These are phyloP conservation scores for Phytophthora citrophthora DNA, from an alignment of 352 stramenopile species.

Conservation along the genomic window DNA sequence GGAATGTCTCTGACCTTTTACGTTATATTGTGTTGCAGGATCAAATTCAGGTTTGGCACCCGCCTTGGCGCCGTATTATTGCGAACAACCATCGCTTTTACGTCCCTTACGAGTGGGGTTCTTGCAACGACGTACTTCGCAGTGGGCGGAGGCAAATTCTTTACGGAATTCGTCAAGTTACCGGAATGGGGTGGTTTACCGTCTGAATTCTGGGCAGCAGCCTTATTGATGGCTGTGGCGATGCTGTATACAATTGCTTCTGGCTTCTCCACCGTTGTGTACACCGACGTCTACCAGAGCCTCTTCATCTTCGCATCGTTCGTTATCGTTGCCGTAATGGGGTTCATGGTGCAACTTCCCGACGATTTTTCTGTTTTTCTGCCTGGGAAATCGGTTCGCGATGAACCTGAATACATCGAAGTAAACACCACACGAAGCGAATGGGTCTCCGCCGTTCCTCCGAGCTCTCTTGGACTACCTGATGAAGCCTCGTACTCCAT, in stretches of 20 bases:
- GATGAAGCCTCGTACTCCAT: conserved; percentile 65
- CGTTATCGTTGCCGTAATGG: conserved; percentile 63
- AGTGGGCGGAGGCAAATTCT: conserved; percentile 79
- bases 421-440: conserved; percentile 53
- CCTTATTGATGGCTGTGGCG: conserved; percentile 67
- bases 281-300: conserved; percentile 86
- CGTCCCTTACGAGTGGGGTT: conserved; percentile 68
- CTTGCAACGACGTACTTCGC: conserved; percentile 82
- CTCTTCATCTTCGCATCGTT: conserved; percentile 86
- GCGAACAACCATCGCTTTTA: conserved; percentile 73
- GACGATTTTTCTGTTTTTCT: conserved; percentile 68
- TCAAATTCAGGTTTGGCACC: conserved; percentile 81
- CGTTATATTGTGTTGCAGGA: conserved; percentile 39
- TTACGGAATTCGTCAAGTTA: conserved; percentile 75
- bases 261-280: conserved; percentile 78
- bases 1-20: conserved; percentile 1
- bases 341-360: conserved; percentile 61
- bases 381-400: conserved; percentile 43
- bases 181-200: conserved; percentile 62
- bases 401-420: conserved; percentile 47
- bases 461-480: conserved; percentile 43
- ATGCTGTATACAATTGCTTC: conserved; percentile 78
- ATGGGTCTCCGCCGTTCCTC: conserved; percentile 58
- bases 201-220: conserved; percentile 75
- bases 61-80: conserved; percentile 58